Evolutionary conservation across 192 early-diverging fungal genomes (phyloP).

Genomic region (Funneliformis mosseae): DNA sequence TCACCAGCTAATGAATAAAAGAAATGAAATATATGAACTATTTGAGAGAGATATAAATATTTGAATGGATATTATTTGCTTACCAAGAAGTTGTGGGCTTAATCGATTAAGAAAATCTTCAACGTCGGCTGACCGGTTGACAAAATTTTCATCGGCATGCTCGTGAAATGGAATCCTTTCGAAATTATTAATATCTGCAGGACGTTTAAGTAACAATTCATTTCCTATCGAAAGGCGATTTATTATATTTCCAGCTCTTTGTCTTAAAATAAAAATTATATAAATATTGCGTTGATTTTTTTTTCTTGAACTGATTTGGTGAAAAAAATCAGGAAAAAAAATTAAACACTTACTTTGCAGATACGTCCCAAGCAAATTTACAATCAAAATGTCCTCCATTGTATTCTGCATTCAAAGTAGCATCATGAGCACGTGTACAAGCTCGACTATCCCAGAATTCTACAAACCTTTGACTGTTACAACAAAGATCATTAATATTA

Average conservation of each 20-base stretch:
- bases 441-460: constrained; percentile 49
- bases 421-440: constrained; percentile 36
- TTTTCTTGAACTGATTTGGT: too few species aligned
- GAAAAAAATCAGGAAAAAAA: too few species aligned
- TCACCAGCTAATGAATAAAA: background rate
- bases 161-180: background rate
- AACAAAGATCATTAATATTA: background rate
- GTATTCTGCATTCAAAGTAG: constrained; percentile 1
- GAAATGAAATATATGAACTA: background rate
- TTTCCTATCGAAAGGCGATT: background rate
- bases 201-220: background rate
- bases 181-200: background rate
- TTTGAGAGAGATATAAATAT: background rate
- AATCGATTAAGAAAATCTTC: background rate
- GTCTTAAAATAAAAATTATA: background rate
- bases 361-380: constrained; percentile 16
- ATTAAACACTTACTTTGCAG: background rate
- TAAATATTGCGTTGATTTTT: background rate
- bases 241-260: background rate
- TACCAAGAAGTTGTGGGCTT: background rate
- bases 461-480: constrained; percentile 44
- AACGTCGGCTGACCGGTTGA: background rate
- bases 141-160: background rate
- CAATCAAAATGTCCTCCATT: constrained; percentile 19
- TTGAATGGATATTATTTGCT: background rate